Evolutionary conservation across 1,284 basidiomycete species (phyloP), one percentile per base, ranked within the genome.

Genomic region (Coniophora puteana): DNA sequence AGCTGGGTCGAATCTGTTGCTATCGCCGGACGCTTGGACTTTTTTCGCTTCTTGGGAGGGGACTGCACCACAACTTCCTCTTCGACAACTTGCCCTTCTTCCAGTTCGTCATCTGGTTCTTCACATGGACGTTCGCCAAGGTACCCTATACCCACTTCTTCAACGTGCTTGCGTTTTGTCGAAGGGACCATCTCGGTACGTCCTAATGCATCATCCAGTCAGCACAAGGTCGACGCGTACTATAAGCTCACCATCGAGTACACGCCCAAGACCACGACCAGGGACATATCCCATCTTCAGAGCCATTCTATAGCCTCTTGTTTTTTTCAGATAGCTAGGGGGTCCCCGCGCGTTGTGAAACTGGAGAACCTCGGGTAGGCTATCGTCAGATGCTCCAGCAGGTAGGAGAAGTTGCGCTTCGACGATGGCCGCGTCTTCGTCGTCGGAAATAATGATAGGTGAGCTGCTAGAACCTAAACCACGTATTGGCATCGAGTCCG

Each of bases 371-470:
- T 44, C 41, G n/a, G 17, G 23, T 17, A 10, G 28, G 12, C 23
- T 16, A 43, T 24, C 24, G 17, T 28, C 24, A 36, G n/a, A 16
- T 23, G 31, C 20, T 39, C 33, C 11, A 38, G 35, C 38, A 14
- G 20, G 13, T 8, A 20, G 27, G 16, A 11, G 43, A 30, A 48
- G 42, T 17, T 44, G 42, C 12, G 23, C 31, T 23, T 44, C 42
- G 24, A 48, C 40, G 23, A 49, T 27, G 16, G 39, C 30, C 18
- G 57, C 55, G 12, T 63, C 65, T 41, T 70, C 68, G 37, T 69
- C 68, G 49, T 69, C 67, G 0, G 67, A 68, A 8, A 71, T 61
- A 28, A 66, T 51, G 30, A 71, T 71, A 6, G 69, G 69, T 29
- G 67, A 66, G 28, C 36, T 53, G 33, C 43, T 40, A 6, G 63